These are phyloP conservation scores for Pyricularia sp. DNA, from an alignment of 2,329 filamentous ascomycete species.

Conservation along the genomic window DNA sequence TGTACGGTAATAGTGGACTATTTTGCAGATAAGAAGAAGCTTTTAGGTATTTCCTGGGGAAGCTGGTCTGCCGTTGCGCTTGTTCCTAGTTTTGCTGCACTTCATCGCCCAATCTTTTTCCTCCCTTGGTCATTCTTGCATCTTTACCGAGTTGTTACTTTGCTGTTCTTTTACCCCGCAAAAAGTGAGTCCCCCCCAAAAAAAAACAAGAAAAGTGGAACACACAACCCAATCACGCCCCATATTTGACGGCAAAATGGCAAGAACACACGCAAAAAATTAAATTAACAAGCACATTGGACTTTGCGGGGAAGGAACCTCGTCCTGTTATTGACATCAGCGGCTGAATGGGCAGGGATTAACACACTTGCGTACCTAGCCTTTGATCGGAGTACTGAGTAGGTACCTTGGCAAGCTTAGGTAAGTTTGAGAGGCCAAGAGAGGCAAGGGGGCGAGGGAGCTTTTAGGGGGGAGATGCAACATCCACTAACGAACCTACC, in stretches of 20 bases:
- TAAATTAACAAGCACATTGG: background rate
- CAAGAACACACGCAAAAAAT: background rate
- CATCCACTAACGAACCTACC: background rate
- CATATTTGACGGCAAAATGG: no score
- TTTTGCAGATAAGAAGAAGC: background rate
- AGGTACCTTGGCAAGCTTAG: no score
- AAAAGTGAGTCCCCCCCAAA: background rate
- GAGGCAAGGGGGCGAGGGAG: background rate
- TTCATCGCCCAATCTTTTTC: background rate
- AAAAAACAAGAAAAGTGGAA: background rate
- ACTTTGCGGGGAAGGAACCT: background rate
- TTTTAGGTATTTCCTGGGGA: background rate
- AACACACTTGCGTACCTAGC: background rate
- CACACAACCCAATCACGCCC: background rate
- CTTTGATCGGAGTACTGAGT: no score
- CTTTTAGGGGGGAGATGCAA: background rate
- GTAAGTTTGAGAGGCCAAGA: background rate
- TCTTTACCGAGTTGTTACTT: no score
- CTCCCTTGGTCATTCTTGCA: background rate
- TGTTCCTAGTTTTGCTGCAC: background rate
- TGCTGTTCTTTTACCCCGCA: background rate
- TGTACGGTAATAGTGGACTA: background rate
- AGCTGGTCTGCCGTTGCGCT: background rate
- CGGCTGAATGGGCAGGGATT: background rate
- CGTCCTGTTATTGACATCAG: background rate